A percentile compares a stretch with the other conserved stretches of the same genome.
Conservation (phyloP, 2,329 filamentous ascomycete genomes). For the Alternaria triticimaculans region DNA sequence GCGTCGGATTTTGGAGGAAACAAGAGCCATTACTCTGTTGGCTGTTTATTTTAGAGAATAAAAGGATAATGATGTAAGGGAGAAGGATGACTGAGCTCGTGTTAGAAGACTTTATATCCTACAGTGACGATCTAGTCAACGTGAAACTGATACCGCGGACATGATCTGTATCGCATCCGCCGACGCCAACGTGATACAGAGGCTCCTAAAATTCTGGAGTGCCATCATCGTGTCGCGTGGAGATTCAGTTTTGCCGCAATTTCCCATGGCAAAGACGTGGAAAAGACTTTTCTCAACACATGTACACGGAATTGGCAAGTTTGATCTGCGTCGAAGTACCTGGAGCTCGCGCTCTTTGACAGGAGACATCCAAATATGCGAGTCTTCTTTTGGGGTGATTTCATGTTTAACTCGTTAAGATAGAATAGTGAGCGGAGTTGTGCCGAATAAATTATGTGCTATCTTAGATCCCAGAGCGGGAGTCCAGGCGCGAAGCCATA, state of each 20-base stretch:
- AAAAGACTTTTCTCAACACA: neutral
- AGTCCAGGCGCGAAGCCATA: neutral
- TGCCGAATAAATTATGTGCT: neutral
- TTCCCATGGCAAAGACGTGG: neutral
- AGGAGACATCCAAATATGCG: neutral
- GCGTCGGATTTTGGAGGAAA: neutral
- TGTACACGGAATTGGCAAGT: neutral
- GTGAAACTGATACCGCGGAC: neutral
- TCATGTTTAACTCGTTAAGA: accelerated
- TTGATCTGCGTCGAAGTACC: neutral
- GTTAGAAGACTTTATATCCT: no score
- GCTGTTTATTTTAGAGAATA: no score
- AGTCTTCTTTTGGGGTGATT: accelerated
- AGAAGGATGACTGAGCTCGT: no score
- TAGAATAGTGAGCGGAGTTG: neutral
- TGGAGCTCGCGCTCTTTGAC: neutral
- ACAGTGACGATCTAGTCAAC: no score
- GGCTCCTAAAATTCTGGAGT: accelerated
- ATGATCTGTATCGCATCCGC: neutral
- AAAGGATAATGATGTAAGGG: no score
- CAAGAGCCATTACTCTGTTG: accelerated
- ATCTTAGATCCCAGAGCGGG: neutral
- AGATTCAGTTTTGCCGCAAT: neutral
- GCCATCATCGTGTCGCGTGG: accelerated
- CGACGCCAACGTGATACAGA: accelerated